Percentiles rank a stretch among this genome's conserved stretches.
phyloP scores from a whole-genome alignment of 331 rosid species.

The Arachis monticola region DNA sequence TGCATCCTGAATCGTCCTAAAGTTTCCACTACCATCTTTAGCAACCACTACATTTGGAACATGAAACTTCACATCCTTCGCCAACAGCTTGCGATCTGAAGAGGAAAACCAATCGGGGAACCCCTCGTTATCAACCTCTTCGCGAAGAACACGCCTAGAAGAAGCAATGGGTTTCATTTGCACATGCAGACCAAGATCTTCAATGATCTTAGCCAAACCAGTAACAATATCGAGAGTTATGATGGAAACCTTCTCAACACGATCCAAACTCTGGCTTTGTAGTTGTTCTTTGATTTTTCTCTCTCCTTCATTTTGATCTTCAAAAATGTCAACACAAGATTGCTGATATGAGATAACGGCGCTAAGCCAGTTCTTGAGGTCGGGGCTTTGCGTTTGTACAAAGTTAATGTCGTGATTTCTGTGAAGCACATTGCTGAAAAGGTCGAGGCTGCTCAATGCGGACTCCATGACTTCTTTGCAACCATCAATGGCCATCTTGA shows the following conservation, averaged over 20 bases:
- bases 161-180: slow-evolving; percentile 25
- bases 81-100: slow-evolving; percentile 53
- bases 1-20: slow-evolving; percentile 44
- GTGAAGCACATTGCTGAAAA: slow-evolving; percentile 33
- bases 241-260: slow-evolving; percentile 34
- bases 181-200: slow-evolving; percentile 37
- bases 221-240: slow-evolving; percentile 53
- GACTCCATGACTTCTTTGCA: slow-evolving; percentile 60
- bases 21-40: slow-evolving; percentile 55
- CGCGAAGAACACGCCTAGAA: slow-evolving; percentile 44
- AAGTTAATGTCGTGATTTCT: slow-evolving; percentile 27
- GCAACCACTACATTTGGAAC: slow-evolving; percentile 51
- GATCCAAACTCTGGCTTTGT: slow-evolving; percentile 2
- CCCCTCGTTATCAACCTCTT: slow-evolving; percentile 34
- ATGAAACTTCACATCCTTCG: background rate
- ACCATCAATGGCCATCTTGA: too few relatives aligned
- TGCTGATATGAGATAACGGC: slow-evolving; percentile 55
- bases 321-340: slow-evolving; percentile 50
- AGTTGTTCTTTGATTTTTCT: slow-evolving; percentile 35
- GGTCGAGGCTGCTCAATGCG: slow-evolving; percentile 48
- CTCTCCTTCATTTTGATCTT: slow-evolving; percentile 41
- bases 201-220: slow-evolving; percentile 34
- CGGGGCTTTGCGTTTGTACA: slow-evolving; percentile 32
- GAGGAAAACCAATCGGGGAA: slow-evolving; percentile 51
- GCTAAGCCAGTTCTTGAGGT: slow-evolving; percentile 61